phyloP scores from a whole-genome alignment of 805 yeast genomes.

The Starmerella roubikii region DNA sequence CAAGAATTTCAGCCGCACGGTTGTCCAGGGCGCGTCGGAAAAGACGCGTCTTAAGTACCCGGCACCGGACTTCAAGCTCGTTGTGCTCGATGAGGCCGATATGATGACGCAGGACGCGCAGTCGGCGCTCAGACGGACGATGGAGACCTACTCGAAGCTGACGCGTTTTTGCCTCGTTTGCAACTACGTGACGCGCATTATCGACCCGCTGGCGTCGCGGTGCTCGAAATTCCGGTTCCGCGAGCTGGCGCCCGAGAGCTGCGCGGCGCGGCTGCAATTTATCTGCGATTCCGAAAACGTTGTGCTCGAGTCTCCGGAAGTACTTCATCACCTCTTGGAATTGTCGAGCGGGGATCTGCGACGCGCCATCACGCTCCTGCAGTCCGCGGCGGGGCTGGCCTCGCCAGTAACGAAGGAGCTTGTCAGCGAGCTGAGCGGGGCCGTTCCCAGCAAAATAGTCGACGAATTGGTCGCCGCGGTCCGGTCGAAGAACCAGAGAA shows the following conservation, averaged over 20 bases:
- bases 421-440: constrained; percentile 64
- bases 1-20: constrained; percentile 81
- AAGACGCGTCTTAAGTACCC: constrained; percentile 66
- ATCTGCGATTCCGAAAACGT: constrained; percentile 43
- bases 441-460: constrained; percentile 42
- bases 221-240: constrained; percentile 91
- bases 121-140: constrained; percentile 78
- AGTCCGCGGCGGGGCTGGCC: constrained; percentile 42
- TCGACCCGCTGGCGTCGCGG: constrained; percentile 91
- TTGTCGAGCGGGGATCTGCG: constrained; percentile 84
- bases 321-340: constrained; percentile 50
- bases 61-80: constrained; percentile 91
- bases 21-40: constrained; percentile 65
- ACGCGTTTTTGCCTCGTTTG: constrained; percentile 91
- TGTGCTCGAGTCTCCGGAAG: constrained; percentile 30
- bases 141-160: constrained; percentile 49
- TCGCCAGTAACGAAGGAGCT: constrained; percentile 31
- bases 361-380: constrained; percentile 80
- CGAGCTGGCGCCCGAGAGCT: constrained; percentile 56
- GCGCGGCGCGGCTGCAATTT: constrained; percentile 49
- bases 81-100: constrained; percentile 89
- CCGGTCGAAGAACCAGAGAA: constrained; percentile 23
- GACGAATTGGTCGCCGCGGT: constrained; percentile 30
- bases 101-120: constrained; percentile 95
- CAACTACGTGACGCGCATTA: constrained; percentile 90